phyloP scores from a whole-genome alignment of 2,329 filamentous ascomycete species.

The Myriosclerotinia duriaeana region DNA sequence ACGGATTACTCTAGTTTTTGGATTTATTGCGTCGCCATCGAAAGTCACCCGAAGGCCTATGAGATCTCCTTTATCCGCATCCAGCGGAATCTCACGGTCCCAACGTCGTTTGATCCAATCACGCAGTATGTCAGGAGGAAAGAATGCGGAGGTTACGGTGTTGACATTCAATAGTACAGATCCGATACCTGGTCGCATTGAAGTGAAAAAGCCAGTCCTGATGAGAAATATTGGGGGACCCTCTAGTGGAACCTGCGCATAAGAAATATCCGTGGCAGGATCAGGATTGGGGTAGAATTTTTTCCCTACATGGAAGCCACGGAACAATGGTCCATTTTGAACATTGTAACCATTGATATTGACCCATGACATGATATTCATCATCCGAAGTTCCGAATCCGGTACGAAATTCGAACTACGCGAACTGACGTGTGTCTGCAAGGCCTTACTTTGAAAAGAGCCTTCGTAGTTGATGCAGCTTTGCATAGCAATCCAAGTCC shows the following conservation, averaged over 20 bases:
- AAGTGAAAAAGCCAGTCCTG: constrained; percentile 25
- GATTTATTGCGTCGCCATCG: background rate
- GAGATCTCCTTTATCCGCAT: background rate
- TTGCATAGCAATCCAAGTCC: background rate
- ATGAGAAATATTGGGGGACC: background rate
- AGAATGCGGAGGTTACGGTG: constrained; percentile 27
- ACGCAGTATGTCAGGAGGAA: constrained; percentile 7
- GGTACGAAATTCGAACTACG: background rate
- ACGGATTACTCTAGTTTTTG: background rate
- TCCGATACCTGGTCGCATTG: constrained; percentile 25
- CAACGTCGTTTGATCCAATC: constrained; percentile 15
- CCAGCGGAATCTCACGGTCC: background rate
- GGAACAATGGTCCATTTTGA: background rate
- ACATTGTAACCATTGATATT: constrained; percentile 13
- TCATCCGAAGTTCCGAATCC: constrained; percentile 11
- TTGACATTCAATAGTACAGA: constrained; percentile 28
- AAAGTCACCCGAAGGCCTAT: background rate
- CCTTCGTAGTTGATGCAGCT: background rate
- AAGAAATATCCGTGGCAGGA: background rate
- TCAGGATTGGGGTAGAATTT: constrained; percentile 24
- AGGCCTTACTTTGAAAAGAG: background rate
- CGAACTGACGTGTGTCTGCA: background rate
- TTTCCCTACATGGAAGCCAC: constrained; percentile 20
- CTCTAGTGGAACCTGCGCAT: fast-evolving
- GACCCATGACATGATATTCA: constrained; percentile 28